Evolutionary conservation across 1,284 basidiomycete genomes (phyloP), one percentile per base, ranked within the genome.

Genomic region (Irpex sp.): DNA sequence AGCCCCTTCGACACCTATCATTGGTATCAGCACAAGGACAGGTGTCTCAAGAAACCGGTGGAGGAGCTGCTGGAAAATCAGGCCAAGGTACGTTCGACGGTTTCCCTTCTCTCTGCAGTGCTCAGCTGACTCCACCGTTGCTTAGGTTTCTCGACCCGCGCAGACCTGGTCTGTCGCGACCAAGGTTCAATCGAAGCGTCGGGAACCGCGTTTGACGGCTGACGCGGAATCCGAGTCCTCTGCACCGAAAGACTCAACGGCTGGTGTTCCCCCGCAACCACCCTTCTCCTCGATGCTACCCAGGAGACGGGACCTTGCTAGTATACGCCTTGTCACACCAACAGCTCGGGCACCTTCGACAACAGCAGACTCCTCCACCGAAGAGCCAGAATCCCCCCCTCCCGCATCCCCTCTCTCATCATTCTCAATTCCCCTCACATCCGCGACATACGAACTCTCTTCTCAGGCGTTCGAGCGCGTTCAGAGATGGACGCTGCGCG

Each of bases 1-100:
- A 87, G 85, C 72, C 76, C 77, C 19, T 91, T 81, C 68, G 89
- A 91, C 69, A 78, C 79, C 17, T 83, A 82, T 68, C 89, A 91
- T 71, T 91, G 89, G 89, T 71, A 75, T 52, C 85, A 81, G 67
- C 88, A 90, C 69, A 80, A 82, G 15, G 78, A 79, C 48, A 79
- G 87, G 26, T 89, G 88, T 70, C 69, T 84, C 57, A 77, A 75
- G 65, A 68, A 71, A 61, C 55, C 72, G 34, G 40, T 8, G 31
- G 13, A 38, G 36, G 31, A 58, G 37, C 13, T 19, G 31, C 36
- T 47, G 7, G 57, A 40, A 13, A 7, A n/a, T n/a, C 38, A 34
- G 8, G 17, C 17, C 5, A 21, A 56, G 19, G 54, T 44, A 44
- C 40, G 40, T 44, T 9, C 11, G 11, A 9, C 15, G 40, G 40